These are phyloP conservation scores for Tardiomyces depauwii DNA, from an alignment of 1,139 yeast species.

Conservation along the genomic window DNA sequence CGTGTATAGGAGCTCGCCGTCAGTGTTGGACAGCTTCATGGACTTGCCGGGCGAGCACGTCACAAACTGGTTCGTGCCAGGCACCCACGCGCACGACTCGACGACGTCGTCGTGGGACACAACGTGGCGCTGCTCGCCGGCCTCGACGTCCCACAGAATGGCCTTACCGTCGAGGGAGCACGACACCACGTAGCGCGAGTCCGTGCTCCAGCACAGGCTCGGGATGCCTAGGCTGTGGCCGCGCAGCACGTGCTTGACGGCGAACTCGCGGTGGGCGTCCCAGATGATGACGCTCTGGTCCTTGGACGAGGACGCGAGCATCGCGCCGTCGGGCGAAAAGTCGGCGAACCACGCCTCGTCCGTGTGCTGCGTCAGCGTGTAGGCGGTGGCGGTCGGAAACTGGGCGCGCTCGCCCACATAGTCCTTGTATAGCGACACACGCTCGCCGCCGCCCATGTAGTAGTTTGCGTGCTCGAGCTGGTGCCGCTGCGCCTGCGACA, in stretches of 20 bases:
- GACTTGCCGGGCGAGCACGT: constrained; percentile 68
- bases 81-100: constrained; percentile 71
- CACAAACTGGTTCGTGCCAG: constrained; percentile 47
- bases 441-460: constrained; percentile 15
- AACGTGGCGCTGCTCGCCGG: constrained; percentile 22
- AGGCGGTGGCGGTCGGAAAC: constrained; percentile 38
- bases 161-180: constrained; percentile 60
- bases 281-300: constrained; percentile 59
- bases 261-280: constrained; percentile 39
- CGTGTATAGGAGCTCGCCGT: constrained; percentile 22
- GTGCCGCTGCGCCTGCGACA: constrained; percentile 41
- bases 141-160: constrained; percentile 50
- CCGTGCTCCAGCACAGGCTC: constrained; percentile 63
- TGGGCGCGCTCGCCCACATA: constrained; percentile 22
- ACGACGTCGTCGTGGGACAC: constrained; percentile 24
- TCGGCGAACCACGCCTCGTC: constrained; percentile 80
- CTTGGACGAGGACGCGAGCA: constrained; percentile 64
- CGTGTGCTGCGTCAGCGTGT: constrained; percentile 39
- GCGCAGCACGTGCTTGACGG: constrained; percentile 28
- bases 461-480: constrained; percentile 36
- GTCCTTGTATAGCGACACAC: constrained; percentile 23
- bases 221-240: constrained; percentile 54
- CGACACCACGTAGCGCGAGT: constrained; percentile 53
- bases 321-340: constrained; percentile 69
- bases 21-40: constrained; percentile 47